Base-by-base conservation (phyloP, 1,284 basidiomycete genomes). In the Puccinia hordei region DNA sequence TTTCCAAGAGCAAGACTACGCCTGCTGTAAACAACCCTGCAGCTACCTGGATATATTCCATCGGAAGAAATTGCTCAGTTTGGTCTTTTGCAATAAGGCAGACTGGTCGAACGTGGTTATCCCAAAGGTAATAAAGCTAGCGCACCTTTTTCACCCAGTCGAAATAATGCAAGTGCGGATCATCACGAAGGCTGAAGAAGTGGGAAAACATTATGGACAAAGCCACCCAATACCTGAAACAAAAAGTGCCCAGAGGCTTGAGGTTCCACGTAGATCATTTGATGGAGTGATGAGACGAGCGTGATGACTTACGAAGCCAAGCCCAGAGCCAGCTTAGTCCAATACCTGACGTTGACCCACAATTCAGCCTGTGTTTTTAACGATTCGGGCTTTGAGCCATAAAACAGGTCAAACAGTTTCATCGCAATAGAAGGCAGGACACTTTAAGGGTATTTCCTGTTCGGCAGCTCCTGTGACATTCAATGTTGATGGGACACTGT, bases 1-100 rank as follows among this genome's bases (percentile, higher is more conserved):
- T 92, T 84, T 92, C 91, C 12, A 87, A 88, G 3, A 92, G 88
- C 12, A 92, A 84, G 57, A 92, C 88, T 33, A 91, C 84, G 0
- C 88, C 87, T 3, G 89, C 87, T 19, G 90, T 87, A 83, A 92
- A 92, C 41, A 92, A 85, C 17, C 90, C 90, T 15, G 74, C 74
- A 22, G n/a, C 33, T 38, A 53, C 74, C 74, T 76, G 17, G 10
- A 2, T 49, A 17, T 30, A 8, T 38, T 30, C 4, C 17, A 59
- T 41, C 24, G 24, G 1, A 38, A 61, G 12, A 19, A 57, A 3
- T 35, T 38, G 12, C 12, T 57, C 17, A 27, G 22, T 30, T n/a
- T 51, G 3, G 41, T 27, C 44, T 12, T 8, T 27, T 2, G 24
- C 2, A n/a, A 46, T 49, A 13, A 17, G n/a, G n/a, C n/a, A n/a